These are phyloP conservation scores for Erysimum cheiranthoides DNA, from an alignment of 345 rosid species.

Conservation along the genomic window DNA sequence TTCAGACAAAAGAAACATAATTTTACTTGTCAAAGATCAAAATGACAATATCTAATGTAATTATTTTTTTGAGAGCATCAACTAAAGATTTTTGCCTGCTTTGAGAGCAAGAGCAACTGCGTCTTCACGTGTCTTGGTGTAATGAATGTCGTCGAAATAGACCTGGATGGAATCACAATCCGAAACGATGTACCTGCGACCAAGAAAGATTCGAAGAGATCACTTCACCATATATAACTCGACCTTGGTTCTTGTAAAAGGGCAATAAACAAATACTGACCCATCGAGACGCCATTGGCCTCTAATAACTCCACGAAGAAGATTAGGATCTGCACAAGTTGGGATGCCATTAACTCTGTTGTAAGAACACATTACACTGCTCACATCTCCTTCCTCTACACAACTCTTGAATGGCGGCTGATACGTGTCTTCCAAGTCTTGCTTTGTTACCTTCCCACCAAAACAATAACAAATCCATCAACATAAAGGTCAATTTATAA, in stretches of 20 bases:
- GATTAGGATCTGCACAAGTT: conserved; percentile 57
- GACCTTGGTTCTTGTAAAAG: background rate
- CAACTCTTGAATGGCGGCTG: conserved; percentile 59
- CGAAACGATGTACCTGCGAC: conserved; percentile 59
- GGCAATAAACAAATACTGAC: conserved; percentile 32
- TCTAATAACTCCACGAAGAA: conserved; percentile 49
- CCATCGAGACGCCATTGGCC: conserved; percentile 65
- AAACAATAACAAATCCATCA: background rate
- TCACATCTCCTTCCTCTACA: conserved; percentile 50
- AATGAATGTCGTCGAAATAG: conserved; percentile 54
- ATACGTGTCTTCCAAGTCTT: conserved; percentile 62
- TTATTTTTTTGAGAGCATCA: background rate
- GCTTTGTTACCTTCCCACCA: conserved; percentile 50
- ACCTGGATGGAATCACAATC: conserved; percentile 78
- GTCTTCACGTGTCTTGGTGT: conserved; percentile 59
- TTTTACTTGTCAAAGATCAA: conserved; percentile 9
- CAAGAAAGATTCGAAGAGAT: background rate
- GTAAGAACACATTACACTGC: conserved; percentile 62
- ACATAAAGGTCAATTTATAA: background rate
- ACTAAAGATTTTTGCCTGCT: conserved; percentile 51
- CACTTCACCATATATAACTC: background rate
- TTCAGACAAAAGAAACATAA: conserved; percentile 6
- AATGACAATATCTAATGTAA: background rate
- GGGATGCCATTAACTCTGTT: conserved; percentile 63
- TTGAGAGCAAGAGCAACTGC: conserved; percentile 59